Evolutionary conservation across 2,329 filamentous ascomycete genomes (phyloP).

Genomic region (Venturiaceae sp.): DNA sequence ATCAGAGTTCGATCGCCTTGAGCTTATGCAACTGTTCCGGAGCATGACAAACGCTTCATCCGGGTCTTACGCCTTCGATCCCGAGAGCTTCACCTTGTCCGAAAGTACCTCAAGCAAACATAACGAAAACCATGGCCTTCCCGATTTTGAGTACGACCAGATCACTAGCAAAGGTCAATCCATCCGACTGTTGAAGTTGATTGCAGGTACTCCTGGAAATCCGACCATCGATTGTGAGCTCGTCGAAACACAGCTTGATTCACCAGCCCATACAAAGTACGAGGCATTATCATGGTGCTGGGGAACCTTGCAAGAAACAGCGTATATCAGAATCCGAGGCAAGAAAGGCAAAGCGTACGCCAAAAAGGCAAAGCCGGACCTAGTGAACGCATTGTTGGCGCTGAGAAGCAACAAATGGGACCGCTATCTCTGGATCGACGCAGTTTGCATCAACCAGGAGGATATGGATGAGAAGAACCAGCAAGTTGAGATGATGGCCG

Average conservation of each 20-base stretch:
- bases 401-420: slow-evolving; percentile 4
- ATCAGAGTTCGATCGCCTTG: not conserved
- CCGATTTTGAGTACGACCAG: not conserved
- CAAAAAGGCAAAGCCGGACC: slow-evolving; percentile 5
- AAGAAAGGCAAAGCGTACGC: not conserved
- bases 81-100: not conserved
- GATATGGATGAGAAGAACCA: slow-evolving; percentile 18
- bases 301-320: slow-evolving; percentile 4
- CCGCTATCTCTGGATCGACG: slow-evolving; percentile 24
- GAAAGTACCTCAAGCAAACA: not conserved
- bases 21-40: not conserved
- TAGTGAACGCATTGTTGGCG: slow-evolving; percentile 4
- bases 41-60: not conserved
- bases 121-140: not conserved
- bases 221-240: slow-evolving; percentile 12
- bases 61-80: not conserved
- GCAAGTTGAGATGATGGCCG: slow-evolving; percentile 26
- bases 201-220: slow-evolving; percentile 10
- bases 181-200: slow-evolving; percentile 12
- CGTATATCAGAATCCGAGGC: slow-evolving; percentile 2
- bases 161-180: not conserved
- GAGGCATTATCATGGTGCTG: slow-evolving; percentile 17
- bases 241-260: slow-evolving; percentile 3
- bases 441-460: slow-evolving; percentile 15
- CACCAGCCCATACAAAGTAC: slow-evolving; percentile 6